Evolutionary conservation across 352 stramenopile species (phyloP), one percentile per base, ranked within the genome.

Genomic region (Globisporangium barbulae): DNA sequence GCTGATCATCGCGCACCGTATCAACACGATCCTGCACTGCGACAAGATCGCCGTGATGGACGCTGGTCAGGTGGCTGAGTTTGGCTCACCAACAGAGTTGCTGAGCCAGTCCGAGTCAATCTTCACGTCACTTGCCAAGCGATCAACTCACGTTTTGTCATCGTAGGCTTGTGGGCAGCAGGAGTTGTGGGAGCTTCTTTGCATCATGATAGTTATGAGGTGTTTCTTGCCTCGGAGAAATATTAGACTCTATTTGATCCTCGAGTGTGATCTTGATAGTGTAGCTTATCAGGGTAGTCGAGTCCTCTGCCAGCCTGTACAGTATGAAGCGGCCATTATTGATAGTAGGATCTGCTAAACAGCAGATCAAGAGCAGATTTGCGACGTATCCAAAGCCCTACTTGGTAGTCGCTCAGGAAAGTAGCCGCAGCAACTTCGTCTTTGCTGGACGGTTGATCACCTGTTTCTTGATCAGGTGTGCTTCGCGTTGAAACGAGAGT

Each of bases 11-110:
- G 97, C 97, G 15, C 97, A 99, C 71, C 83, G 97, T 17, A 75
- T 99, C 37, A 83, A 98, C 67, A 99, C 97, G 19, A 97, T 99
- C 58, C 93, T 97, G 68, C 91, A 98, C 72, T 96, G 85, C 63
- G 95, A 98, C 73, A 70, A 71, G 13, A 88, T 99, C 41, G 62
- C 98, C 10, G 95, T 98, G 0, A 85, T 99, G 70, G 94, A 97
- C 53, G 59, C 83, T 10, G 97, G 97, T 0, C 68, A 62, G 30
- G 83, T 93, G 10, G 87, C 74, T 3, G 92, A 98, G 70, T 95
- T 90, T 57, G 94, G 78, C 7, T 48, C 78, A 4, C 91, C 94
- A 0, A 15, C 45, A 0, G 68, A 88, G 7, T 63, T 99, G 15
- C 61, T 98, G 48, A 25, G 7, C 9, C 67, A 57, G 39, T 33